Evolutionary conservation across 495 filamentous ascomycete genomes (phyloP).

Genomic region (Trichoderma erinaceum): DNA sequence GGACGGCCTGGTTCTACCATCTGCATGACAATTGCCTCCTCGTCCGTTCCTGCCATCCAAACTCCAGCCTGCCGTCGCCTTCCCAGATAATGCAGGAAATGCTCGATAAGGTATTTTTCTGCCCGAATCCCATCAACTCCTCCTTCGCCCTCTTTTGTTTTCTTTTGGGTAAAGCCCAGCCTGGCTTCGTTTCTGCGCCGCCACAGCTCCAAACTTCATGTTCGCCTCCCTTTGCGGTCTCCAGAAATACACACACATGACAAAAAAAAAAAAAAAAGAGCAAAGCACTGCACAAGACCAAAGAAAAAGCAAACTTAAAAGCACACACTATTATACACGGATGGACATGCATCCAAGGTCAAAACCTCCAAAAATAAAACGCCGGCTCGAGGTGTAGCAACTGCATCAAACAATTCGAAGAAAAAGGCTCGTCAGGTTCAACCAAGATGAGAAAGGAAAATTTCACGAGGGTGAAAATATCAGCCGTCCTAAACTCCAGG

Average conservation of each 20-base stretch:
- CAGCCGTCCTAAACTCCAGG: slow-evolving; percentile 6
- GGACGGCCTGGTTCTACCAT: slow-evolving; percentile 8
- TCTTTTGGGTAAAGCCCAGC: neutral
- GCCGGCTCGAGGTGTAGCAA: slow-evolving; percentile 8
- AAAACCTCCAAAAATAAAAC: neutral
- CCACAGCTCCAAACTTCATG: neutral
- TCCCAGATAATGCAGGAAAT: slow-evolving; percentile 5
- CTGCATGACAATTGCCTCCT: slow-evolving; percentile 10
- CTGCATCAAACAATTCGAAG: neutral
- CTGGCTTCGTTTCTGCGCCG: neutral
- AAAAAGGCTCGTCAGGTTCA: neutral
- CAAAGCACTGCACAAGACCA: too few species aligned
- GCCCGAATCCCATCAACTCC: slow-evolving; percentile 4
- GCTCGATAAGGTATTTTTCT: slow-evolving; percentile 11
- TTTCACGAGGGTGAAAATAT: neutral
- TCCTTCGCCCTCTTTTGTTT: neutral
- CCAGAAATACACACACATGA: neutral
- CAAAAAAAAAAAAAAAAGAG: neutral
- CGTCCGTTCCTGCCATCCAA: slow-evolving; percentile 12
- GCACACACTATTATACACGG: slow-evolving; percentile 1
- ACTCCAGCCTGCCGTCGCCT: slow-evolving; percentile 7
- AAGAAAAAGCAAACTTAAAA: neutral
- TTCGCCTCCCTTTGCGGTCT: neutral
- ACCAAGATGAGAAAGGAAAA: neutral
- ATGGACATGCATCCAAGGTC: neutral